A percentile compares a stretch with the other conserved stretches of the same genome.
Evolutionary conservation across 2,329 filamentous ascomycete genomes (phyloP).

Genomic region (Trichophyton verrucosum): DNA sequence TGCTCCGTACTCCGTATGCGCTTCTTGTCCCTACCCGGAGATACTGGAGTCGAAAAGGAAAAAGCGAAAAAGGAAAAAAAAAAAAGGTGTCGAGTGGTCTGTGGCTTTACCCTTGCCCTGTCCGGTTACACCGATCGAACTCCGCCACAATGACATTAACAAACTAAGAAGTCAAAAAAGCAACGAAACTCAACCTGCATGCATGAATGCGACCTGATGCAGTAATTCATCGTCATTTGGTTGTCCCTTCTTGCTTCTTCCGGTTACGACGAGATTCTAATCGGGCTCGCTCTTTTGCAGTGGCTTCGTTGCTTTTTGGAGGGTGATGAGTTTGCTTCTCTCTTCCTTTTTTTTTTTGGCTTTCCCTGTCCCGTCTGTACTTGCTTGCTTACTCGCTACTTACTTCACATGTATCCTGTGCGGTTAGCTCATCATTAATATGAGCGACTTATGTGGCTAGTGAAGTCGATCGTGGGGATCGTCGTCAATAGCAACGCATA

Average conservation of each 20-base stretch:
- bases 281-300: neutral
- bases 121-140: neutral
- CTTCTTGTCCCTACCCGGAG: neutral
- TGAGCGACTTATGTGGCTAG: neutral
- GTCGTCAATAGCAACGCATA: neutral
- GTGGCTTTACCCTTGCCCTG: neutral
- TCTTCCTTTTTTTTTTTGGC: neutral
- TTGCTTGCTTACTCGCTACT: too few species aligned
- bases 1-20: too few species aligned
- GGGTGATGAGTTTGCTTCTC: neutral
- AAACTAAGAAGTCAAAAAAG: neutral
- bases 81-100: neutral
- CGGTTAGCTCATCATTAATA: too few species aligned
- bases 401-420: neutral
- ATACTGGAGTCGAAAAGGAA: neutral
- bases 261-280: neutral
- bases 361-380: neutral
- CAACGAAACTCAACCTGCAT: neutral
- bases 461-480: neutral
- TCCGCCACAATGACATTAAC: neutral
- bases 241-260: constrained; percentile 1
- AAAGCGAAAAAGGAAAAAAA: too few species aligned
- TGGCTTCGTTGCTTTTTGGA: neutral
- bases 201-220: neutral
- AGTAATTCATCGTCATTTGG: constrained; percentile 1